Evolutionary conservation across 163 green algal species (phyloP).

Genomic region (Chlamydomonas reinhardtii): DNA sequence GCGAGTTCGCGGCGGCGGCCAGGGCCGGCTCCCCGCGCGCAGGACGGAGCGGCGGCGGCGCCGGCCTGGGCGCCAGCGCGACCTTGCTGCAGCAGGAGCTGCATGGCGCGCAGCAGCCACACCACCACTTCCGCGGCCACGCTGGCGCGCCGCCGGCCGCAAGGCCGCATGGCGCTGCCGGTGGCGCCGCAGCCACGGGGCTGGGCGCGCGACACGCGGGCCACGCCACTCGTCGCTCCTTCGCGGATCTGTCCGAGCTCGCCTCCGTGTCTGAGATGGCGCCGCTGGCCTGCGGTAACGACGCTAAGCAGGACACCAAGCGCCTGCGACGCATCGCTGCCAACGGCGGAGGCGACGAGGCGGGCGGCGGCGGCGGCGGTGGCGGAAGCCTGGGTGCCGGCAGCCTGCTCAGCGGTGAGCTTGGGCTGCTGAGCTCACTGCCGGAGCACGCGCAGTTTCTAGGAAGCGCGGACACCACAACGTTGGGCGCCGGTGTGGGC

Average conservation of each 20-base stretch:
- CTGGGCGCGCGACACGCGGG: not conserved
- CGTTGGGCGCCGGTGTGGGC: not conserved
- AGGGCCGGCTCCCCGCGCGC: no score
- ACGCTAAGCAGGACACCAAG: slow-evolving; percentile 13
- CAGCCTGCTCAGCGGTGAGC: not conserved
- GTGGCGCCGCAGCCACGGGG: not conserved
- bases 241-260: slow-evolving; percentile 22
- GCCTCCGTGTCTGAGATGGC: slow-evolving; percentile 18
- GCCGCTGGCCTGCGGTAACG: not conserved
- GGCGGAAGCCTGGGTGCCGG: not conserved
- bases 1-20: no score
- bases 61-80: slow-evolving; percentile 1
- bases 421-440: not conserved
- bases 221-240: slow-evolving; percentile 8
- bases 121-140: not conserved
- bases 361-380: not conserved
- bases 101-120: not conserved
- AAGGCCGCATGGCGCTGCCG: not conserved
- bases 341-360: not conserved
- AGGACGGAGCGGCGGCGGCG: no score
- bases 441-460: slow-evolving; percentile 10
- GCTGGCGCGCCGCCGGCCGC: no score
- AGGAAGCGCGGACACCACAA: no score
- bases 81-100: slow-evolving; percentile 3
- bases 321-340: not conserved